Base-by-base conservation (phyloP, 1,284 basidiomycete species). In the Gymnopus androsaceus region DNA sequence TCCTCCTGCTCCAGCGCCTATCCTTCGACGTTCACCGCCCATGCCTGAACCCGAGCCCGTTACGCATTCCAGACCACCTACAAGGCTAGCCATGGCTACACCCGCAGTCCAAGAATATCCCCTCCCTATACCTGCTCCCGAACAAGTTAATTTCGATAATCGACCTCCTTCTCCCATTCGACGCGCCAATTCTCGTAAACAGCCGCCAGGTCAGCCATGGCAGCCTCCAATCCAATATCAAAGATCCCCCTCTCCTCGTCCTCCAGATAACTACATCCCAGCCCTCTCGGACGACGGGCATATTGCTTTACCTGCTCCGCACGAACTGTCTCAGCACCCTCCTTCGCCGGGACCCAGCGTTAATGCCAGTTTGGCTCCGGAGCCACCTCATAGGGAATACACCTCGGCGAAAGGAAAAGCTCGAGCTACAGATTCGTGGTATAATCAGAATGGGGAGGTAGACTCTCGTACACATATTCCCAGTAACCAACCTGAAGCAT, bases 191-290 rank as follows among this genome's bases (percentile, higher is more conserved):
- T 51, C 56, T 27, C 46, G 51, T 28, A 17, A 41, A 49, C 23
- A 47, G 21, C 56, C 47, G 21, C 44, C 12, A 7, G 41, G 49
- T 25, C 37, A 33, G 17, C 25, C 48, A 19, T 51, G 52, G 52
- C 25, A 42, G 2, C n/a, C 31, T 19, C 46, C 52, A 4, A 33
- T 50, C 12, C 52, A 48, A 31, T n/a, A n/a, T n/a, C n/a, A n/a
- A n/a, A 37, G 50, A 7, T 38, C 54, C 3, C 45, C 57, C 11
- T 55, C 57, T n/a, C 57, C 57, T 41, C 59, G 56, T 34, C 58
- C 60, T 28, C 64, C 64, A 6, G 62, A 63, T 48, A 65, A 65
- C 44, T 65, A 60, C 34, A 64, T 65, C 27, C 64, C 64, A 11
- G 57, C 58, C 2, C 31, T 44, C 3, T 48, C 54, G 3, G 57